phyloP scores from a whole-genome alignment of 805 yeast genomes.

The Wickerhamiella sergipiensis region DNA sequence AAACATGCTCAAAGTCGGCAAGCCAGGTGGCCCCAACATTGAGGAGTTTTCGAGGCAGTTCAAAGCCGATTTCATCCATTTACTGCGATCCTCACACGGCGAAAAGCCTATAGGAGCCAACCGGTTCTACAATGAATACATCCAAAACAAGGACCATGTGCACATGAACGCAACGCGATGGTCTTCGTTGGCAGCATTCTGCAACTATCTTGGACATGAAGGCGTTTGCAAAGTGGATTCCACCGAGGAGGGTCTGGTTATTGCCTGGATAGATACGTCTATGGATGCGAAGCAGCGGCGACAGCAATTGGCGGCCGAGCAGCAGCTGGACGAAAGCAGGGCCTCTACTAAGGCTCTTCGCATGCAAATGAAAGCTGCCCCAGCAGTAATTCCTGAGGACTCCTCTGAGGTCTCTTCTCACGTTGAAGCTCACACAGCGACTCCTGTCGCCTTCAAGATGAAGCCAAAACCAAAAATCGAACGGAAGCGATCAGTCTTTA shows the following conservation, averaged over 20 bases:
- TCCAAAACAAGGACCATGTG: conserved; percentile 66
- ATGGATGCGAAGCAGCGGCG: neutral
- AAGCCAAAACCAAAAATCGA: neutral
- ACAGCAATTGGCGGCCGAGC: neutral
- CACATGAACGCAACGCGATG: conserved; percentile 87
- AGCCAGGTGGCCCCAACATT: conserved; percentile 31
- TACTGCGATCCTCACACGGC: conserved; percentile 61
- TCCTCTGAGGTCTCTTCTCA: no score
- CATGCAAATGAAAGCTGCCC: neutral
- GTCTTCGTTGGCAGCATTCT: conserved; percentile 54
- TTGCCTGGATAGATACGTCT: conserved; percentile 36
- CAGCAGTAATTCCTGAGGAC: neutral
- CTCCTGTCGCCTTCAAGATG: neutral
- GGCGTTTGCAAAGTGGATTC: conserved; percentile 42
- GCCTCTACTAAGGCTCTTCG: neutral
- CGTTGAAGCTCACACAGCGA: no score
- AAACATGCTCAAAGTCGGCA: conserved; percentile 35
- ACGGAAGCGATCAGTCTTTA: neutral
- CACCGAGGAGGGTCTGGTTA: conserved; percentile 29
- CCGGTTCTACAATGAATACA: conserved; percentile 80
- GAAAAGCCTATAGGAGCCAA: conserved; percentile 70
- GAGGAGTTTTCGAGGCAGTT: conserved; percentile 49
- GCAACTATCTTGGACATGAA: conserved; percentile 41
- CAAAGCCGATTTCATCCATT: conserved; percentile 45
- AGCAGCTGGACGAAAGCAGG: neutral